A percentile compares a stretch with the other conserved stretches of the same genome.
These are phyloP conservation scores for Saccharomyces hybrid DNA, from an alignment of 1,139 yeast genomes.

Conservation along the genomic window DNA sequence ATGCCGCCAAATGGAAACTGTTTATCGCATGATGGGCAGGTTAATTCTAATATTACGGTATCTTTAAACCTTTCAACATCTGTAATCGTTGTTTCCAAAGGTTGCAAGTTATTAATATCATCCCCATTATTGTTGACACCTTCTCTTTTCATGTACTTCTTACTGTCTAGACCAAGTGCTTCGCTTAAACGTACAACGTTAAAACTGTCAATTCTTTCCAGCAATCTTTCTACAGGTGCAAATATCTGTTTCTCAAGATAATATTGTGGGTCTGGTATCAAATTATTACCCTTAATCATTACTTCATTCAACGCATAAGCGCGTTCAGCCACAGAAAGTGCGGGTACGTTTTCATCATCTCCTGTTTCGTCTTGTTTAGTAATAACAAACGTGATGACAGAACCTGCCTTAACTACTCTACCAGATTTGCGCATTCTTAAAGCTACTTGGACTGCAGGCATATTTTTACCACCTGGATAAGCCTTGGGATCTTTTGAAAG, in stretches of 20 bases:
- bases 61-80: conserved; percentile 78
- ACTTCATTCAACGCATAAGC: conserved; percentile 76
- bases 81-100: conserved; percentile 73
- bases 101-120: conserved; percentile 48
- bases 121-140: conserved; percentile 34
- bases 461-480: conserved; percentile 69
- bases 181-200: conserved; percentile 75
- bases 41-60: conserved; percentile 47
- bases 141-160: conserved; percentile 50
- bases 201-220: conserved; percentile 81
- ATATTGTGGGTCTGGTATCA: conserved; percentile 66
- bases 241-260: conserved; percentile 87
- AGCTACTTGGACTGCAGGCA: conserved; percentile 96
- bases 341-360: conserved; percentile 7
- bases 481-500: conserved; percentile 67
- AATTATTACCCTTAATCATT: conserved; percentile 41
- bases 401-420: conserved; percentile 79
- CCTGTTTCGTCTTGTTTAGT: conserved; percentile 37
- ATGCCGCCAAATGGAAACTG: conserved; percentile 70
- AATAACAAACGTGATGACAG: conserved; percentile 82
- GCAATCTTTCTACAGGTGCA: conserved; percentile 84
- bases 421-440: conserved; percentile 71
- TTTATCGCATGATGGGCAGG: conserved; percentile 56
- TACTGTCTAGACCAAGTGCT: conserved; percentile 69
- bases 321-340: conserved; percentile 47